A percentile compares a stretch with the other conserved stretches of the same genome.
Evolutionary conservation across 2,329 filamentous ascomycete genomes (phyloP).

Genomic region (Cordyceps fumosorosea): DNA sequence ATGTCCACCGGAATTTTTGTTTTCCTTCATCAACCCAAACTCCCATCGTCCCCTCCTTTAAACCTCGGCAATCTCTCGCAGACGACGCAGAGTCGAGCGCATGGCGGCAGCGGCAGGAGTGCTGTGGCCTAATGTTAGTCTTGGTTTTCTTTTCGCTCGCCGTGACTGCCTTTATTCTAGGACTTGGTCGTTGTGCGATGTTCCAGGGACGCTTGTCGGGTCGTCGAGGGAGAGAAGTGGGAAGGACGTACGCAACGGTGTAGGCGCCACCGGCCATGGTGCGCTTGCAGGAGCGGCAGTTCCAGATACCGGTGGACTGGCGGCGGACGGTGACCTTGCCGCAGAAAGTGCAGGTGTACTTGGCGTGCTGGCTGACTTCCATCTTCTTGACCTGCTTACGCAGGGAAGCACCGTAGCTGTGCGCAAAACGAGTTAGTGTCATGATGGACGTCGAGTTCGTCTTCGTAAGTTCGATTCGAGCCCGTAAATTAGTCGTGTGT

Average conservation of each 20-base stretch:
- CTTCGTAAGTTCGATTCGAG: background rate
- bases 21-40: background rate
- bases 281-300: constrained; percentile 95
- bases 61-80: constrained; percentile 96
- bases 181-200: background rate
- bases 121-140: constrained; percentile 37
- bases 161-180: background rate
- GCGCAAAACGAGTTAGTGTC: constrained; percentile 21
- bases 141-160: background rate
- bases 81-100: constrained; percentile 91
- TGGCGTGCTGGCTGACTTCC: constrained; percentile 98
- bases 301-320: constrained; percentile 90
- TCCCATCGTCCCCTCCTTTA: constrained; percentile 43
- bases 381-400: constrained; percentile 98
- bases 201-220: no score
- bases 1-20: constrained; percentile 22
- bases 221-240: background rate
- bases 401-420: constrained; percentile 95
- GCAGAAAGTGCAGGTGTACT: constrained; percentile 97
- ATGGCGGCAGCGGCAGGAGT: constrained; percentile 91
- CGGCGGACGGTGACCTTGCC: constrained; percentile 93
- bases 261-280: constrained; percentile 70
- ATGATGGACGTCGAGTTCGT: background rate
- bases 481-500: background rate
- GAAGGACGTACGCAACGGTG: constrained; percentile 79